phyloP scores from a whole-genome alignment of 495 filamentous ascomycete species.

The Neurospora terricola region DNA sequence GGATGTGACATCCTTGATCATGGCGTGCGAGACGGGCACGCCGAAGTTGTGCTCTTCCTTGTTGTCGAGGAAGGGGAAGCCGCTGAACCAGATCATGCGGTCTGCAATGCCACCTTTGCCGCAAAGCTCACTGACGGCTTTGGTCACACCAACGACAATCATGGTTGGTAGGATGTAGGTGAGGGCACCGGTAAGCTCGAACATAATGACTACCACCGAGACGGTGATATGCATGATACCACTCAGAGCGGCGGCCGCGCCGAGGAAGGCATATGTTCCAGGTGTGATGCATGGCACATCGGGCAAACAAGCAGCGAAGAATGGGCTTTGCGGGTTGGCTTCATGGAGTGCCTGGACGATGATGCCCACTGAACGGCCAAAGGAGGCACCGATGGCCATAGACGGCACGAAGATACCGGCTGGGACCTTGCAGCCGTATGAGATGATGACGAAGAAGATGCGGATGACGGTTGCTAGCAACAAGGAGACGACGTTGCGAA shows the following conservation, averaged over 20 bases:
- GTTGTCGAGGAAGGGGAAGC: slow-evolving; percentile 94
- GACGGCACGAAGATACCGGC: slow-evolving; percentile 96
- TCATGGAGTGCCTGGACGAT: slow-evolving; percentile 86
- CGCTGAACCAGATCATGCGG: slow-evolving; percentile 98
- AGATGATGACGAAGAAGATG: slow-evolving; percentile 83
- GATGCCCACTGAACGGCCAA: slow-evolving; percentile 89
- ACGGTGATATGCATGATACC: slow-evolving; percentile 98
- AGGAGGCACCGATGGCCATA: slow-evolving; percentile 93
- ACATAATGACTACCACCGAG: slow-evolving; percentile 97
- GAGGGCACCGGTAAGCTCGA: slow-evolving; percentile 87
- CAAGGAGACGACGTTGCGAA: slow-evolving; percentile 72
- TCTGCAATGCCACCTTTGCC: slow-evolving; percentile 95
- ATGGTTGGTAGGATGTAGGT: slow-evolving; percentile 96
- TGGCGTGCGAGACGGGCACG: slow-evolving; percentile 85
- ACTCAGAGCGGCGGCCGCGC: slow-evolving; percentile 88
- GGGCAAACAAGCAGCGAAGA: slow-evolving; percentile 80
- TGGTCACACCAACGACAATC: slow-evolving; percentile 97
- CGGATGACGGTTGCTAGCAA: slow-evolving; percentile 71
- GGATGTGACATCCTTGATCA: slow-evolving; percentile 69
- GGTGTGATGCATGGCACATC: slow-evolving; percentile 96
- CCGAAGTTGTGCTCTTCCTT: slow-evolving; percentile 98
- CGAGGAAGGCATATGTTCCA: slow-evolving; percentile 91
- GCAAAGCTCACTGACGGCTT: slow-evolving; percentile 84
- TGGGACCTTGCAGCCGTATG: slow-evolving; percentile 95
- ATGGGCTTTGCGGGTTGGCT: slow-evolving; percentile 65